These are phyloP conservation scores for Scheffersomyces titani DNA, from an alignment of 1,139 yeast species.

Conservation along the genomic window DNA sequence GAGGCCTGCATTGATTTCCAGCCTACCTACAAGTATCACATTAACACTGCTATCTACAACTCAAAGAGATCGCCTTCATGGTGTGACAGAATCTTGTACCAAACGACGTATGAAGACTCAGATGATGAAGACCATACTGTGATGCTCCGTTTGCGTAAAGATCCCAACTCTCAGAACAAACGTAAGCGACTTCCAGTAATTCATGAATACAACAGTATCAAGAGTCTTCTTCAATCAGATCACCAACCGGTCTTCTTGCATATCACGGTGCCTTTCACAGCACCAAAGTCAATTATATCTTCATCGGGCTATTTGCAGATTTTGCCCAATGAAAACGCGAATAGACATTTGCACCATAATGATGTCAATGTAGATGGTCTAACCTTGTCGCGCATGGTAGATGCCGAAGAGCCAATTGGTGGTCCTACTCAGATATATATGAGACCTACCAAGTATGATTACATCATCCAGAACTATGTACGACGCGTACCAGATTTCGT, in stretches of 20 bases:
- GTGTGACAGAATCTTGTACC: conserved; percentile 81
- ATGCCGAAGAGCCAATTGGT: conserved; percentile 24
- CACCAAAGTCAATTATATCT: conserved; percentile 47
- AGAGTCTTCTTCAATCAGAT: conserved; percentile 36
- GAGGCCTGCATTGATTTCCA: conserved; percentile 64
- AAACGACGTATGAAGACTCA: conserved; percentile 40
- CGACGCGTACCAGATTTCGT: conserved; percentile 34
- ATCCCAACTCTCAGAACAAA: conserved; percentile 3
- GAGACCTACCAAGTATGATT: conserved; percentile 43
- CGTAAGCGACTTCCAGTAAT: conserved; percentile 22
- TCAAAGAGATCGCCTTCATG: conserved; percentile 74
- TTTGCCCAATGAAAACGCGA: conserved; percentile 28
- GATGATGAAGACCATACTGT: conserved; percentile 1
- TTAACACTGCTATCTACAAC: conserved; percentile 54
- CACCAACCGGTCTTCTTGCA: conserved; percentile 48
- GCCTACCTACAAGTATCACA: conserved; percentile 74
- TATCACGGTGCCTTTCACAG: conserved; percentile 40
- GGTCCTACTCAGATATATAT: conserved; percentile 49
- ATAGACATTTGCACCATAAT: conserved; percentile 18
- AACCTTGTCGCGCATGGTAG: not conserved
- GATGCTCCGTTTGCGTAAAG: conserved; percentile 3
- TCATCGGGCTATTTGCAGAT: conserved; percentile 43
- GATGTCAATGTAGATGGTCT: conserved; percentile 3
- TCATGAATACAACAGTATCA: conserved; percentile 42
- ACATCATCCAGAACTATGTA: conserved; percentile 25